These are phyloP conservation scores for Leccinum longicurvipes DNA, from an alignment of 768 basidiomycete genomes.

Conservation along the genomic window DNA sequence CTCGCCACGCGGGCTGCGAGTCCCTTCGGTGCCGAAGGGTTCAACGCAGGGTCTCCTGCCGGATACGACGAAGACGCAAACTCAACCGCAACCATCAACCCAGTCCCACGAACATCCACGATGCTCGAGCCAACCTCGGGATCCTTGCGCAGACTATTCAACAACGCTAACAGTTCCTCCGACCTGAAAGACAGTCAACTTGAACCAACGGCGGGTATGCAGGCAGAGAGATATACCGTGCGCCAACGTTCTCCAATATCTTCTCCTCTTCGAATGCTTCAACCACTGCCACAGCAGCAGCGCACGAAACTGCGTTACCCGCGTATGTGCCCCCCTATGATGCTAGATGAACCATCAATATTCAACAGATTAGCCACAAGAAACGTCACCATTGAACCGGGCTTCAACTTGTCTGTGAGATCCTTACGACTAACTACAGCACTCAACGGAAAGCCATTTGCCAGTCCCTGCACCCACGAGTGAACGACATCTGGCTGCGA, in stretches of 20 bases:
- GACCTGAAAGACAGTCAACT: slow-evolving; percentile 44
- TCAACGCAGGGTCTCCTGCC: slow-evolving; percentile 44
- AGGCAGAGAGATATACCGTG: slow-evolving; percentile 45
- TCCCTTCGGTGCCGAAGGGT: slow-evolving; percentile 40
- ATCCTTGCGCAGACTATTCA: slow-evolving; percentile 56
- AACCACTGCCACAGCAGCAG: slow-evolving; percentile 80
- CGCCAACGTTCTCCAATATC: slow-evolving; percentile 76
- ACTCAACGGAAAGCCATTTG: slow-evolving; percentile 92
- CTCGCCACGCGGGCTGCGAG: slow-evolving; percentile 70
- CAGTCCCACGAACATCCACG: slow-evolving; percentile 83
- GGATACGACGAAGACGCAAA: slow-evolving; percentile 63
- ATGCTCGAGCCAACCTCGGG: slow-evolving; percentile 54
- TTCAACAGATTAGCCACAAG: background rate
- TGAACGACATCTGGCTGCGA: slow-evolving; percentile 4
- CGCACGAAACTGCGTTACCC: slow-evolving; percentile 90
- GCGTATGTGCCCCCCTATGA: slow-evolving; percentile 82
- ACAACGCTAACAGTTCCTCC: slow-evolving; percentile 60
- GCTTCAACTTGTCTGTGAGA: slow-evolving; percentile 71
- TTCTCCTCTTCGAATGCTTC: slow-evolving; percentile 78
- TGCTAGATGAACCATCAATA: slow-evolving; percentile 6
- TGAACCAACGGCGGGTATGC: slow-evolving; percentile 1
- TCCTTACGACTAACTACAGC: slow-evolving; percentile 80
- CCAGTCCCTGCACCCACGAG: slow-evolving; percentile 53
- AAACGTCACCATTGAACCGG: slow-evolving; percentile 70
- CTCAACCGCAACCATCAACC: slow-evolving; percentile 86